phyloP scores from a whole-genome alignment of 2,329 filamentous ascomycete species.

The Geosmithia putterillii region DNA sequence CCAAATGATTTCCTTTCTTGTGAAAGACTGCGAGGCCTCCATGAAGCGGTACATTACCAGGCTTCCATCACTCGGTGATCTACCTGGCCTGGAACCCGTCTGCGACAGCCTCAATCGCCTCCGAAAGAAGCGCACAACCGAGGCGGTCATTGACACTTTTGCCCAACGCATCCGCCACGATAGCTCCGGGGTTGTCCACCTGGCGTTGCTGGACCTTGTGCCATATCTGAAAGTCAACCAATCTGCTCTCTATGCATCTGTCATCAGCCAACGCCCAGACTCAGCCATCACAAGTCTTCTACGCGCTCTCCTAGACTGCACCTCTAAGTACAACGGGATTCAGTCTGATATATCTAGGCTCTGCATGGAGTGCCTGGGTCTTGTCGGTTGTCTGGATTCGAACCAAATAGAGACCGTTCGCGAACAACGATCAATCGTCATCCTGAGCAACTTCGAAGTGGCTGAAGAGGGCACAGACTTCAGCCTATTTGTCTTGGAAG shows the following conservation, averaged over 20 bases:
- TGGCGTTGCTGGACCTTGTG: constrained; percentile 67
- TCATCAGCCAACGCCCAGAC: constrained; percentile 74
- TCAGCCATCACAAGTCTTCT: constrained; percentile 58
- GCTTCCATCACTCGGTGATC: constrained; percentile 64
- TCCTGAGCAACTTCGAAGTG: constrained; percentile 75
- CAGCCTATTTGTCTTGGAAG: constrained; percentile 70
- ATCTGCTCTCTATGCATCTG: constrained; percentile 64
- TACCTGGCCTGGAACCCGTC: constrained; percentile 56
- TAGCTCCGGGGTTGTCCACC: constrained; percentile 72
- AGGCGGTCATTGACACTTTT: constrained; percentile 59
- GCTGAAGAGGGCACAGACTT: constrained; percentile 75
- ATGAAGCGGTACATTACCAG: constrained; percentile 58
- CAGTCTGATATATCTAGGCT: constrained; percentile 57
- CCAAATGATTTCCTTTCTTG: constrained; percentile 50
- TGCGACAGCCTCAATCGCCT: constrained; percentile 53
- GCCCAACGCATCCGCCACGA: constrained; percentile 67
- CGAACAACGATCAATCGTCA: constrained; percentile 71
- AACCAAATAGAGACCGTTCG: constrained; percentile 74
- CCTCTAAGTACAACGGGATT: constrained; percentile 62
- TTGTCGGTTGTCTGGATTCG: constrained; percentile 84
- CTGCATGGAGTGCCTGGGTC: constrained; percentile 71
- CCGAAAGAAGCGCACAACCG: constrained; percentile 33
- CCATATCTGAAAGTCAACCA: constrained; percentile 64
- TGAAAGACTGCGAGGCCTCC: constrained; percentile 47
- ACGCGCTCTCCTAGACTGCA: constrained; percentile 73